A percentile compares a stretch with the other conserved stretches of the same genome.
These are phyloP conservation scores for Neonectria ditissima DNA, from an alignment of 2,329 filamentous ascomycete genomes.

Conservation along the genomic window DNA sequence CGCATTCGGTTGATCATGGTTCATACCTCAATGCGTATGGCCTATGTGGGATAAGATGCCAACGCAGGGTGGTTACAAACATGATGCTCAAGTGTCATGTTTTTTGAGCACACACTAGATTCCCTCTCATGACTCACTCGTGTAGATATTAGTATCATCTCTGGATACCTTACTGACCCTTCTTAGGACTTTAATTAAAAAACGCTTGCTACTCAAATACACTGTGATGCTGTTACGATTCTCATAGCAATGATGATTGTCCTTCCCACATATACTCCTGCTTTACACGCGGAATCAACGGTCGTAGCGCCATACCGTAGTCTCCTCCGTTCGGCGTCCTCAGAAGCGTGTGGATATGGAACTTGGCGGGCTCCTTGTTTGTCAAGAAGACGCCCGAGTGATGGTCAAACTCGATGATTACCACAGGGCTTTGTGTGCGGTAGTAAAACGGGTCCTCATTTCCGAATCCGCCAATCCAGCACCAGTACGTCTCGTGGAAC, in stretches of 20 bases:
- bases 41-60: no score
- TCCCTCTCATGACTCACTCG: not conserved
- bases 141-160: not conserved
- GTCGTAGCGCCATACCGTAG: constrained; percentile 71
- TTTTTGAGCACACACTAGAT: no score
- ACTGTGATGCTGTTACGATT: constrained; percentile 2
- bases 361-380: constrained; percentile 79
- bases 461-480: constrained; percentile 79
- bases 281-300: constrained; percentile 49
- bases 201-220: constrained; percentile 23
- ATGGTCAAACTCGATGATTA: constrained; percentile 82
- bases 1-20: no score
- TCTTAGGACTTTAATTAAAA: constrained; percentile 8
- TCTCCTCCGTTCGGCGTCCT: constrained; percentile 81
- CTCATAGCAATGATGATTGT: not conserved
- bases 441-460: constrained; percentile 81
- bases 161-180: not conserved
- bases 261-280: constrained; percentile 43
- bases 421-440: constrained; percentile 79
- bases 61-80: no score
- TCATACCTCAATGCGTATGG: no score
- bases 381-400: constrained; percentile 82
- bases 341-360: constrained; percentile 81
- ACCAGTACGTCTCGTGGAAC: constrained; percentile 80
- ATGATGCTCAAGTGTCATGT: no score